phyloP scores from a whole-genome alignment of 129 eudicot species.

The Saussurea involucrata region DNA sequence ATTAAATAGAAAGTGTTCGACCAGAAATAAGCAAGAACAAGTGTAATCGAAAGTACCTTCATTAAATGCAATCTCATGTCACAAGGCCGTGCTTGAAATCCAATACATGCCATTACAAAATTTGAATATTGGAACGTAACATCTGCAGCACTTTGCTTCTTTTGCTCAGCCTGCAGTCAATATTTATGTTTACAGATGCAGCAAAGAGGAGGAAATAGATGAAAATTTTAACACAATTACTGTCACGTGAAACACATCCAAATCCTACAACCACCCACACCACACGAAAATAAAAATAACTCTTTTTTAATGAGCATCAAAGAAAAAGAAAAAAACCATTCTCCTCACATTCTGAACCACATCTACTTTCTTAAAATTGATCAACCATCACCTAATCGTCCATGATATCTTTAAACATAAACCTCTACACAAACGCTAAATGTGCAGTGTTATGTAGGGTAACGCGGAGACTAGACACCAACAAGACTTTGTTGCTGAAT shows the following conservation, averaged over 20 bases:
- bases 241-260: background rate
- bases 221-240: background rate
- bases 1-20: background rate
- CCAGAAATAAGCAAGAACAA: conserved; percentile 8
- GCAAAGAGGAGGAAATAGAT: background rate
- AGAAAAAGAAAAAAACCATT: background rate
- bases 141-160: conserved; percentile 96
- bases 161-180: conserved; percentile 62
- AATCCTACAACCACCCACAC: background rate
- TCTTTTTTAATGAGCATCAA: background rate
- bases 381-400: background rate
- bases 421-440: background rate
- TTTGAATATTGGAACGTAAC: conserved; percentile 72
- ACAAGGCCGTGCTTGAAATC: conserved; percentile 86
- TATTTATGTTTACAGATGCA: conserved; percentile 1
- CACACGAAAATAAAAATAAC: background rate
- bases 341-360: background rate
- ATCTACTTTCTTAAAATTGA: background rate
- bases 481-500: background rate
- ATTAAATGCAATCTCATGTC: conserved; percentile 93
- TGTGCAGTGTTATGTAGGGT: background rate
- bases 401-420: background rate
- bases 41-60: conserved; percentile 52
- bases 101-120: conserved; percentile 81
- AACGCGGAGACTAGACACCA: background rate